phyloP scores from a whole-genome alignment of 164 flowering plant genomes.

The Stephania japonica region DNA sequence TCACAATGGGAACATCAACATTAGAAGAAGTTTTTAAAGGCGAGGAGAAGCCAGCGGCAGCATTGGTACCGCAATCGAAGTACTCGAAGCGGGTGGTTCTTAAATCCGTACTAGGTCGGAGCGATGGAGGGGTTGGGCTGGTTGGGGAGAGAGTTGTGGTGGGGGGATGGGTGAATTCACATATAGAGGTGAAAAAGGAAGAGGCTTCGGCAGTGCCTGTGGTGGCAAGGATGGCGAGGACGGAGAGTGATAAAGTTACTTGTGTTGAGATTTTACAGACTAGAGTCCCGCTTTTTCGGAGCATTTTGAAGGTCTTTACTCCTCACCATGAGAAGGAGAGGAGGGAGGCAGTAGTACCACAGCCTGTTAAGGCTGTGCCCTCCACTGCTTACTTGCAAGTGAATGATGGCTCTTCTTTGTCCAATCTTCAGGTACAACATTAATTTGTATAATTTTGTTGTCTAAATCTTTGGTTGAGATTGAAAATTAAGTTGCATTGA shows the following conservation, averaged over 20 bases:
- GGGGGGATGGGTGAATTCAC: constrained; percentile 93
- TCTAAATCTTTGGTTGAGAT: neutral
- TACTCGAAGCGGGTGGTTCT: constrained; percentile 66
- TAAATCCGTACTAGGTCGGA: constrained; percentile 40
- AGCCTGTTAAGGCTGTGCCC: constrained; percentile 27
- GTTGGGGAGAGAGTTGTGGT: constrained; percentile 56
- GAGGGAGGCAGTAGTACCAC: neutral
- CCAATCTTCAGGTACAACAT: constrained; percentile 61
- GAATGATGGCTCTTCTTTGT: constrained; percentile 77
- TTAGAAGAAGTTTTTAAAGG: neutral
- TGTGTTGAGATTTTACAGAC: constrained; percentile 62
- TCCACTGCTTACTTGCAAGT: constrained; percentile 44
- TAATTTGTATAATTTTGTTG: neutral
- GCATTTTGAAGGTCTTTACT: constrained; percentile 35
- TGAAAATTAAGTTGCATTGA: neutral
- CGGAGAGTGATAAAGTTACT: constrained; percentile 29
- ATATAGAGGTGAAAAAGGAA: constrained; percentile 41
- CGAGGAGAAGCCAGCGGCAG: neutral
- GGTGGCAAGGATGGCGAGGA: neutral
- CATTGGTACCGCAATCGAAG: constrained; percentile 20
- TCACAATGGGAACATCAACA: neutral
- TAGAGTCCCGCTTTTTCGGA: constrained; percentile 48
- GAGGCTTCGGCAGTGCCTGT: constrained; percentile 3
- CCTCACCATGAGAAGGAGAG: constrained; percentile 25
- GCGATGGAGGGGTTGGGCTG: constrained; percentile 51